Base-by-base conservation (phyloP, 2,329 filamentous ascomycete genomes). In the Colletotrichum liaoningense region DNA sequence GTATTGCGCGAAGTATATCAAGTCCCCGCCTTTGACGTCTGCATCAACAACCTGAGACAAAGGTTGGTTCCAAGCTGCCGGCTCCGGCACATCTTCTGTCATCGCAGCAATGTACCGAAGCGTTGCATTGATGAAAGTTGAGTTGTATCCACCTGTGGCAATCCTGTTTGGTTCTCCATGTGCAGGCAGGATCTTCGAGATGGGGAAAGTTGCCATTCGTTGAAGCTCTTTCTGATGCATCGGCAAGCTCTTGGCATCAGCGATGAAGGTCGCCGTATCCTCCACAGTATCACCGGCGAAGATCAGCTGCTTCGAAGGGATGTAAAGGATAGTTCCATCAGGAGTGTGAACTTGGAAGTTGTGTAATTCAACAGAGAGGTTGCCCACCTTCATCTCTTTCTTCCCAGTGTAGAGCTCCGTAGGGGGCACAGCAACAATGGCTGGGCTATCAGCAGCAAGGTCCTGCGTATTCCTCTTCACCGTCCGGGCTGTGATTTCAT, bases 221-320 rank as follows among this genome's bases (percentile, higher is more conserved):
- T 73, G 60, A 1, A 73, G 71, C 14, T 73, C 71, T 30, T 46
- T 71, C 49, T 66, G 67, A 12, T 73, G 71, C 1, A 28, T 73
- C 9, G 71, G 24, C 19, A 73, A 26, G 8, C 54, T 62, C 26
- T 52, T 54, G 12, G 71, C 66, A 30, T 73, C 66, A 6, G 71
- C 67, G 28, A 73, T 73, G 56, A 73, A 73, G 19, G 71, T 73
- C 1, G 67, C 71, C 5, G 71, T 73, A n/a, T 73, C 71, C 33
- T 73, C 71, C 5, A 73, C 26, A 22, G 71, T 73, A 22, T 73
- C 71, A 19, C 71, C 71, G 5, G 71, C 71, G 22, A 73, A 73
- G 7, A 73, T 22, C 4, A 73, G 14, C 3, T 73, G 71, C 22
- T 73, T 73, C 7, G 71, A 73, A 4, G 71, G 71, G 14, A 73